A percentile compares a stretch with the other conserved stretches of the same genome.
Evolutionary conservation across 225 moss, liverwort and hornwort species (phyloP).

Genomic region (Straminergon stramineum): DNA sequence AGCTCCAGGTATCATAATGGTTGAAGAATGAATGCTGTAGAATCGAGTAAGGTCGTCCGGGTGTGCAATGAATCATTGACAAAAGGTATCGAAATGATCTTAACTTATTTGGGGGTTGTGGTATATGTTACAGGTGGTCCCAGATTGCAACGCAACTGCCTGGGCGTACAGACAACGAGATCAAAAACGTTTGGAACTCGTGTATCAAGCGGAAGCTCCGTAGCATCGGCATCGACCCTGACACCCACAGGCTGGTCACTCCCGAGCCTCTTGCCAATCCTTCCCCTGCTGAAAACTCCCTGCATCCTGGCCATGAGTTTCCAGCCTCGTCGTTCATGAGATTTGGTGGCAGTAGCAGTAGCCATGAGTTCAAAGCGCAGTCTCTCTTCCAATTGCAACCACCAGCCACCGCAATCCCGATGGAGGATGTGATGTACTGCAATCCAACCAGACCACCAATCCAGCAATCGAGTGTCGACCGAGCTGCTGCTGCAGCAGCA

Average conservation of each 20-base stretch:
- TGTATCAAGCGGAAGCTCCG: conserved; percentile 94
- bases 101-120: background rate
- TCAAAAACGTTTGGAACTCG: conserved; percentile 97
- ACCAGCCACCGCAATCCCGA: background rate
- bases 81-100: background rate
- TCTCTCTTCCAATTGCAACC: conserved; percentile 19
- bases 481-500: background rate
- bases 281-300: background rate
- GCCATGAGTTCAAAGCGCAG: conserved; percentile 23
- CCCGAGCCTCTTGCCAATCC: background rate
- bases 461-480: background rate
- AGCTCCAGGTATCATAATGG: background rate
- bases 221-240: conserved; percentile 76
- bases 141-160: conserved; percentile 84
- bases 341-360: background rate
- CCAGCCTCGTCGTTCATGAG: background rate
- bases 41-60: background rate
- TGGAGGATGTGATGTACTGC: conserved; percentile 37
- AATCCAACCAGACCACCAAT: conserved; percentile 36
- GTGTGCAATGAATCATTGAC: background rate
- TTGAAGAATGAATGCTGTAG: background rate
- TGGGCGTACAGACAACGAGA: conserved; percentile 94
- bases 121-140: conserved; percentile 59
- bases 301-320: background rate
- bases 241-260: conserved; percentile 46